Conservation (phyloP, 208 protist species). For the Angomonas deanei region DNA sequence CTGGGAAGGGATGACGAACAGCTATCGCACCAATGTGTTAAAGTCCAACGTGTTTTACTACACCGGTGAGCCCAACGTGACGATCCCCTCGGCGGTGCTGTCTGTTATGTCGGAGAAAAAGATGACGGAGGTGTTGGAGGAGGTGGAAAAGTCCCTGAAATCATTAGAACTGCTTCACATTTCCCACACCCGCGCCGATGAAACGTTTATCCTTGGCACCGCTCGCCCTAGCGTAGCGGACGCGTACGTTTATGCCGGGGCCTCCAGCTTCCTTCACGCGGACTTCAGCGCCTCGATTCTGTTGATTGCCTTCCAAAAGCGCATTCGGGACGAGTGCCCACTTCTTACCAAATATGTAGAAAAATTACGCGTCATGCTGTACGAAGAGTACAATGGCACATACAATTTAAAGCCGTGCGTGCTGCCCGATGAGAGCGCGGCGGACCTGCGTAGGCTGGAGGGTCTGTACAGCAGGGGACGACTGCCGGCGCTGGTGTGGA, state of each 20-base stretch:
- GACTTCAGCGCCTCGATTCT: constrained; percentile 27
- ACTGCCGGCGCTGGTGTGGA: constrained; percentile 42
- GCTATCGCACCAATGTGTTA: constrained; percentile 45
- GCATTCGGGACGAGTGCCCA: constrained; percentile 44
- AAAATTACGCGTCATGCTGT: constrained; percentile 59
- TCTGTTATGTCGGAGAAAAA: constrained; percentile 23
- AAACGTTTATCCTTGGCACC: constrained; percentile 65
- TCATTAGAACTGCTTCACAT: constrained; percentile 49
- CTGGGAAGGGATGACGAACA: constrained; percentile 51
- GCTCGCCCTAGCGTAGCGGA: constrained; percentile 44
- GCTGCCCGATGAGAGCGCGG: constrained; percentile 1
- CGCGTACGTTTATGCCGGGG: constrained; percentile 67
- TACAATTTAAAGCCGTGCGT: constrained; percentile 47
- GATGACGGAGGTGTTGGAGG: constrained; percentile 39
- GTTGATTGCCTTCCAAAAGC: constrained; percentile 24
- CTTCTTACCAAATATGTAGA: constrained; percentile 67
- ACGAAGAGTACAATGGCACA: constrained; percentile 65
- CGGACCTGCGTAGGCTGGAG: constrained; percentile 14
- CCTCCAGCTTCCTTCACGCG: constrained; percentile 69
- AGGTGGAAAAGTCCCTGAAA: constrained; percentile 33
- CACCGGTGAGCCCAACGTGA: constrained; percentile 4
- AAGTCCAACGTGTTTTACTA: constrained; percentile 34
- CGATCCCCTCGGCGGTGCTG: constrained; percentile 9
- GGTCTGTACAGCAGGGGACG: constrained; percentile 54
- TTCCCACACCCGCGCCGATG: constrained; percentile 14